phyloP scores from a whole-genome alignment of 305 asterid genomes.

The Fraxinus latifolia region DNA sequence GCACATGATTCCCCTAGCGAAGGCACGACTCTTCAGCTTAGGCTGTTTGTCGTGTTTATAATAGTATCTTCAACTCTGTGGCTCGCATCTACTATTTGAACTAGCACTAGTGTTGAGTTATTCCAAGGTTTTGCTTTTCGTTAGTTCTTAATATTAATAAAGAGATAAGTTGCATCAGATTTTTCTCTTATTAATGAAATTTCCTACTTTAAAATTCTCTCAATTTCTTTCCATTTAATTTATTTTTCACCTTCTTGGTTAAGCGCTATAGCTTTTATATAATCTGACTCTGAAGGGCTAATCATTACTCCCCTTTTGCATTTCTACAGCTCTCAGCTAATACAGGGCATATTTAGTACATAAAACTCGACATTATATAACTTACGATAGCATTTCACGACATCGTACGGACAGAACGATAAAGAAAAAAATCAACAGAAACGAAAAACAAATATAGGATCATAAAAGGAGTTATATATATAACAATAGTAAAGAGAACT shows the following conservation, averaged over 20 bases:
- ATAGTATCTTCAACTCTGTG: slow-evolving; percentile 24
- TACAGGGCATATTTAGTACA: not conserved
- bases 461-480: not conserved
- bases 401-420: not conserved
- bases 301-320: not conserved
- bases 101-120: not conserved
- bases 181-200: slow-evolving; percentile 14
- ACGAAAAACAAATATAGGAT: not conserved
- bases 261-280: not conserved
- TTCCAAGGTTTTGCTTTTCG: slow-evolving; percentile 4
- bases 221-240: not conserved
- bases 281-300: not conserved
- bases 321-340: not conserved
- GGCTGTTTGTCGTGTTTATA: slow-evolving; percentile 22
- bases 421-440: not conserved
- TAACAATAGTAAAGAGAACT: slow-evolving; percentile 17
- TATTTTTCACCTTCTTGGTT: not conserved
- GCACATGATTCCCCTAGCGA: not conserved
- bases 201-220: slow-evolving; percentile 13
- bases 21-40: slow-evolving; percentile 19
- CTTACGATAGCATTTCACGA: not conserved
- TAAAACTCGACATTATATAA: not conserved
- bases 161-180: slow-evolving; percentile 6
- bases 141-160: slow-evolving; percentile 15
- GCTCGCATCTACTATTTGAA: slow-evolving; percentile 34